Percentiles rank a stretch among this genome's conserved stretches.
Conservation (phyloP, 805 yeast species). For the Myxozyma udenii region DNA sequence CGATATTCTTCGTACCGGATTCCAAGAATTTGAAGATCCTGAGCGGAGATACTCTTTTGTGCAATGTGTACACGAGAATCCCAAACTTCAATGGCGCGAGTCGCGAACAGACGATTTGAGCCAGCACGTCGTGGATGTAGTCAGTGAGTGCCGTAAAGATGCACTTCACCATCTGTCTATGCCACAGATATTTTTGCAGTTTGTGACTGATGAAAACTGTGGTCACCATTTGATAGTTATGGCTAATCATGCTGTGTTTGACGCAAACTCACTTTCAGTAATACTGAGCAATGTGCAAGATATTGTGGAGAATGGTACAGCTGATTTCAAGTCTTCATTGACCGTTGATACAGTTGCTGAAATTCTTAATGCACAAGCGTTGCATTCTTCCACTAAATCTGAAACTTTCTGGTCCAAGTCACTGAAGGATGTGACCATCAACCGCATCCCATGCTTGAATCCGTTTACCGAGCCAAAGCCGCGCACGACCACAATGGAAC, state of each 20-base stretch:
- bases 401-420: slow-evolving; percentile 15
- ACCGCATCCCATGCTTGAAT: slow-evolving; percentile 23
- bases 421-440: slow-evolving; percentile 8
- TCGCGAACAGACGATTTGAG: slow-evolving; percentile 1
- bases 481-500: background rate
- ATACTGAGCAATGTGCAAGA: slow-evolving; percentile 10
- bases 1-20: slow-evolving; percentile 29
- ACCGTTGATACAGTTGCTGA: slow-evolving; percentile 3
- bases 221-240: slow-evolving; percentile 10
- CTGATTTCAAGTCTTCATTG: background rate
- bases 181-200: slow-evolving; percentile 23
- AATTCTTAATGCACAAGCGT: slow-evolving; percentile 5
- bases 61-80: slow-evolving; percentile 16
- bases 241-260: slow-evolving; percentile 31
- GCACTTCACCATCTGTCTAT: slow-evolving; percentile 6
- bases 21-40: slow-evolving; percentile 12
- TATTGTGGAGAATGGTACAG: background rate
- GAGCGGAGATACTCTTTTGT: slow-evolving; percentile 18
- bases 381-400: background rate
- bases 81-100: slow-evolving; percentile 2
- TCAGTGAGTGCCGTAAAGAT: background rate
- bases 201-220: slow-evolving; percentile 1
- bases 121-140: background rate
- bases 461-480: background rate
- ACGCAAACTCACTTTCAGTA: slow-evolving; percentile 14